A percentile compares a stretch with the other conserved stretches of the same genome.
phyloP scores from a whole-genome alignment of 2,329 filamentous ascomycete genomes.

The Fusarium nelsonii region DNA sequence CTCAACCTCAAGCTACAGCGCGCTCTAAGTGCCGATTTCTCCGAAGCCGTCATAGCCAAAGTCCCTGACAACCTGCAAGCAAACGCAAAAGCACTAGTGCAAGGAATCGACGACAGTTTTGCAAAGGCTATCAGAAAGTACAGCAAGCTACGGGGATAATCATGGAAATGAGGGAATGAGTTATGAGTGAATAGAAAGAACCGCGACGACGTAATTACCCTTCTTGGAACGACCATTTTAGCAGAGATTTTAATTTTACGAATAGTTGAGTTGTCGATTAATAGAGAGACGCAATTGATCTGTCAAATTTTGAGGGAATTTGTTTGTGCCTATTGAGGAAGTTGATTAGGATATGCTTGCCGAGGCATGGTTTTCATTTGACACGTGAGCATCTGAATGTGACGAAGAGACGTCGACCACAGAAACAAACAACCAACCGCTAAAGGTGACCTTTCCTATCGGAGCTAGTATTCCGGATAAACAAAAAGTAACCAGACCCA shows the following conservation, averaged over 20 bases:
- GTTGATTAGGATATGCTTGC: constrained; percentile 17
- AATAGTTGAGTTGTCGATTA: constrained; percentile 23
- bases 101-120: constrained; percentile 57
- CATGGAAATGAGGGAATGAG: constrained; percentile 11
- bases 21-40: constrained; percentile 55
- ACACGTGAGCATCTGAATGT: constrained; percentile 25
- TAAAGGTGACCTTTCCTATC: constrained; percentile 9
- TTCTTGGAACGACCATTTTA: constrained; percentile 31
- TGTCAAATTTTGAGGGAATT: constrained; percentile 25
- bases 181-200: constrained; percentile 16
- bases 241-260: constrained; percentile 35
- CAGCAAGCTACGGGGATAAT: constrained; percentile 28
- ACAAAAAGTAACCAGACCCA: neutral
- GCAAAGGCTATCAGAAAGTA: constrained; percentile 53
- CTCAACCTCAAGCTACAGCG: constrained; percentile 57
- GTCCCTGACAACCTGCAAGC: constrained; percentile 52
- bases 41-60: constrained; percentile 55
- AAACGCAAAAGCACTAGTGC: constrained; percentile 53
- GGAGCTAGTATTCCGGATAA: constrained; percentile 3
- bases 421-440: neutral
- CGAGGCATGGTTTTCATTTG: constrained; percentile 16
- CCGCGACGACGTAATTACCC: constrained; percentile 27
- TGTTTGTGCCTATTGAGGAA: constrained; percentile 27
- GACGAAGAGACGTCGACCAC: constrained; percentile 23
- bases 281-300: constrained; percentile 20